Percentiles rank a stretch among this genome's conserved stretches.
These are phyloP conservation scores for Leccinum cinnamomeum DNA, from an alignment of 1,284 basidiomycete species.

Conservation along the genomic window DNA sequence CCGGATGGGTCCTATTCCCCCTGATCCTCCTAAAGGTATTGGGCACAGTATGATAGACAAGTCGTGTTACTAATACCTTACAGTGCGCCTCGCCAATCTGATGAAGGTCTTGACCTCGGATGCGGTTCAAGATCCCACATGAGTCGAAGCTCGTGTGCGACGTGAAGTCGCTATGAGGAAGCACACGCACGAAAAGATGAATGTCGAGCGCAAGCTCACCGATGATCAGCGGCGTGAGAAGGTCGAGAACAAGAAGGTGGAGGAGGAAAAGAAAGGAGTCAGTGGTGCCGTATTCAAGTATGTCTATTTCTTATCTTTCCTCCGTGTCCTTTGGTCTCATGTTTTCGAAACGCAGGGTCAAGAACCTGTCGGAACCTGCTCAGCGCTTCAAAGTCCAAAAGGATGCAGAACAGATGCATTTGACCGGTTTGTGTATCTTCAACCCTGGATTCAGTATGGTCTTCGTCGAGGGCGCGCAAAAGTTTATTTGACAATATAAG, in stretches of 20 bases:
- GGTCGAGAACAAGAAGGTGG: conserved; percentile 77
- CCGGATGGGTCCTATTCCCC: conserved; percentile 94
- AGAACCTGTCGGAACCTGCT: conserved; percentile 85
- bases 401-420: conserved; percentile 89
- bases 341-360: conserved; percentile 55
- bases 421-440: conserved; percentile 90
- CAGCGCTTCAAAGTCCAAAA: conserved; percentile 97
- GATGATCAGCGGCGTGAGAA: conserved; percentile 89
- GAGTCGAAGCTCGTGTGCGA: conserved; percentile 93
- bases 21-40: conserved; percentile 90
- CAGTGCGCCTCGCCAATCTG: conserved; percentile 92
- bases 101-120: conserved; percentile 98
- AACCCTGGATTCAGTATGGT: conserved; percentile 88
- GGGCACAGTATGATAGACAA: not conserved
- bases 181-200: conserved; percentile 90
- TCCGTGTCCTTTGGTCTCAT: not conserved
- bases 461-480: conserved; percentile 89
- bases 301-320: conserved; percentile 32
- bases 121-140: conserved; percentile 95
- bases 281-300: conserved; percentile 89
- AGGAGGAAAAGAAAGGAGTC: conserved; percentile 88
- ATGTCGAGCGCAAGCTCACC: conserved; percentile 87
- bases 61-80: conserved; percentile 12
- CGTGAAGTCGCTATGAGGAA: conserved; percentile 91
- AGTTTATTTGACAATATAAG: conserved; percentile 87